A percentile compares a stretch with the other conserved stretches of the same genome.
Evolutionary conservation across 192 early-diverging fungal genomes (phyloP).

Genomic region (Dispira simplex): DNA sequence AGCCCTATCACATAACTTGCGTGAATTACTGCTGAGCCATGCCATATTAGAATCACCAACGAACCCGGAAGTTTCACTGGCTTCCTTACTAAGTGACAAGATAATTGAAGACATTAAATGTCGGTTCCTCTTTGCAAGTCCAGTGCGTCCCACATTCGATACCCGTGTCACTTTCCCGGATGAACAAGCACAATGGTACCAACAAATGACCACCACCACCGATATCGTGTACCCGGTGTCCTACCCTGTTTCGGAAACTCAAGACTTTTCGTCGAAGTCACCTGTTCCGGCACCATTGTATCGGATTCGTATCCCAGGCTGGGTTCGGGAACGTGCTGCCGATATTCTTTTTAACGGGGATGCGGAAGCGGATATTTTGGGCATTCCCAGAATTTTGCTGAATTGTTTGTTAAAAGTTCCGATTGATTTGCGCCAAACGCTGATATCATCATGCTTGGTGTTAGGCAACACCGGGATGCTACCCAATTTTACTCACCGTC

Average conservation of each 20-base stretch:
- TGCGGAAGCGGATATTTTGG: slow-evolving; percentile 35
- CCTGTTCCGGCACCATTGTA: not conserved
- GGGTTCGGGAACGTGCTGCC: slow-evolving; percentile 67
- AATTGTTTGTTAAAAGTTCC: slow-evolving; percentile 39
- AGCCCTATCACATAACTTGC: slow-evolving; percentile 38
- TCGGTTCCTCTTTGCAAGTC: slow-evolving; percentile 37
- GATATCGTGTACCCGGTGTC: slow-evolving; percentile 5
- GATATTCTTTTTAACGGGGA: slow-evolving; percentile 73
- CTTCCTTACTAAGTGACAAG: slow-evolving; percentile 29
- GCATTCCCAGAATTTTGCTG: slow-evolving; percentile 36
- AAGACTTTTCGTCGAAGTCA: not conserved
- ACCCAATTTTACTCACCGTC: slow-evolving; percentile 45
- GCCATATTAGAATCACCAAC: slow-evolving; percentile 20
- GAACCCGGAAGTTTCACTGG: not conserved
- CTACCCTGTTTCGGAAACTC: not conserved
- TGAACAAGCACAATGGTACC: slow-evolving; percentile 4
- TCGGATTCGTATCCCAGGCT: slow-evolving; percentile 42
- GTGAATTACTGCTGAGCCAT: slow-evolving; percentile 41
- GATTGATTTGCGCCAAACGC: slow-evolving; percentile 48
- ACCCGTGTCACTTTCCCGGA: not conserved
- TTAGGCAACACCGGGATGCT: slow-evolving; percentile 64
- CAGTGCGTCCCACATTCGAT: slow-evolving; percentile 1
- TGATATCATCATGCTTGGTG: slow-evolving; percentile 49
- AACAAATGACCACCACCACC: slow-evolving; percentile 2
- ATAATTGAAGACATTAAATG: slow-evolving; percentile 53